These are phyloP conservation scores for Neckera pumila DNA, from an alignment of 225 moss, liverwort and hornwort genomes.

Conservation along the genomic window DNA sequence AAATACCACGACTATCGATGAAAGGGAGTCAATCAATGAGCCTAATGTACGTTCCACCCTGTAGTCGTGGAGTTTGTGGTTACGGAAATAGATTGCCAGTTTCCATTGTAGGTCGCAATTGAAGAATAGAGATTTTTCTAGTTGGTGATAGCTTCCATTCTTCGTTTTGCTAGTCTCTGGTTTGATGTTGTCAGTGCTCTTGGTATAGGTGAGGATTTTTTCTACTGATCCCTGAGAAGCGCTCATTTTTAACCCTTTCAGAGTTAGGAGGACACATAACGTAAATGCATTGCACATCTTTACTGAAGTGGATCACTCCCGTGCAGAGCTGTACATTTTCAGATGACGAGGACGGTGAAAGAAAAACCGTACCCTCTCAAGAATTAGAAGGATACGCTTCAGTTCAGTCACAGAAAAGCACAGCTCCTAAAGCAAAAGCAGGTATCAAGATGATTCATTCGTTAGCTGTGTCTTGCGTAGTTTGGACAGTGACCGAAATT, in stretches of 20 bases:
- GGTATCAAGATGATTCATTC: not conserved
- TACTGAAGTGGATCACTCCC: not conserved
- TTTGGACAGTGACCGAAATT: not conserved
- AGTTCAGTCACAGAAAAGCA: constrained; percentile 33
- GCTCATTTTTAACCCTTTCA: not conserved
- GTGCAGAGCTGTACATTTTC: constrained; percentile 60
- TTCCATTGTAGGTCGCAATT: not conserved
- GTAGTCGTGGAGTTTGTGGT: not conserved
- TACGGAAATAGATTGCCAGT: not conserved
- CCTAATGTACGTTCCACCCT: constrained; percentile 12
- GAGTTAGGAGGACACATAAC: not conserved
- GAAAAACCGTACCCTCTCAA: constrained; percentile 10
- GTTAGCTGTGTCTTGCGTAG: not conserved
- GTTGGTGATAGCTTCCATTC: not conserved
- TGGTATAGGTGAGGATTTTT: not conserved
- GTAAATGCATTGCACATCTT: not conserved
- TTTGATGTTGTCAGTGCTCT: not conserved
- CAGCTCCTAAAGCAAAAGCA: constrained; percentile 48
- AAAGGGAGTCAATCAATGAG: constrained; percentile 23
- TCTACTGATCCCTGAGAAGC: not conserved
- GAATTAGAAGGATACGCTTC: constrained; percentile 34
- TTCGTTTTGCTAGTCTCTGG: not conserved
- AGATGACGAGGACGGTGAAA: constrained; percentile 53
- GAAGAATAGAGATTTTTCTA: not conserved
- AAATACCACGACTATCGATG: constrained; percentile 17